phyloP scores from a whole-genome alignment of 305 asterid species.

The Fraxinus angustifolia region DNA sequence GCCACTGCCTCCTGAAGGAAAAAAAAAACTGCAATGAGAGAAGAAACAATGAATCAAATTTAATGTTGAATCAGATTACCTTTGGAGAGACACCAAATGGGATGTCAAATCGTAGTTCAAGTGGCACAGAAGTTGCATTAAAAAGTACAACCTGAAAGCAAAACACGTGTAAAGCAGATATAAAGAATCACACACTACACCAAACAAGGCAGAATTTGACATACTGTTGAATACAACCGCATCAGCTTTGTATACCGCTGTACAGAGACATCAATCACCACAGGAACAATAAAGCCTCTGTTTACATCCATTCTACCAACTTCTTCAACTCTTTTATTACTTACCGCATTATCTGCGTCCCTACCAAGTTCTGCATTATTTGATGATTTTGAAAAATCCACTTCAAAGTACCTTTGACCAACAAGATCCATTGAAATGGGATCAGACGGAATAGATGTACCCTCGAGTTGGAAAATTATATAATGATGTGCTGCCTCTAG shows the following conservation, averaged over 20 bases:
- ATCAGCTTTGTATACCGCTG: slow-evolving; percentile 78
- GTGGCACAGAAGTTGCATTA: slow-evolving; percentile 71
- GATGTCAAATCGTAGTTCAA: slow-evolving; percentile 93
- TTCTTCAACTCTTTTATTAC: slow-evolving; percentile 38
- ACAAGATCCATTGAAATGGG: slow-evolving; percentile 98
- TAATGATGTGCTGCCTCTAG: slow-evolving; percentile 68
- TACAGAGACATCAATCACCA: slow-evolving; percentile 87
- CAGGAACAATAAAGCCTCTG: slow-evolving; percentile 76
- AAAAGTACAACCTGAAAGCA: slow-evolving; percentile 75
- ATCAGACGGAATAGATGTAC: slow-evolving; percentile 67
- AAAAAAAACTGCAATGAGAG: not conserved
- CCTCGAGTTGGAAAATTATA: slow-evolving; percentile 84
- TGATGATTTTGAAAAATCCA: slow-evolving; percentile 69
- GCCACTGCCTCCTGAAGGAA: not conserved
- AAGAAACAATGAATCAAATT: slow-evolving; percentile 15
- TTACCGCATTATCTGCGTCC: slow-evolving; percentile 35
- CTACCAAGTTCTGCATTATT: slow-evolving; percentile 45
- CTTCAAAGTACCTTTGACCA: slow-evolving; percentile 89
- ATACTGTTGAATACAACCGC: slow-evolving; percentile 83
- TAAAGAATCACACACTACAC: slow-evolving; percentile 20
- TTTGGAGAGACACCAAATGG: slow-evolving; percentile 93
- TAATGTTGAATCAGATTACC: slow-evolving; percentile 39
- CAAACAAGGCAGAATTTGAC: slow-evolving; percentile 25
- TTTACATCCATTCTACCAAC: slow-evolving; percentile 36
- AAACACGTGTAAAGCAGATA: slow-evolving; percentile 21